phyloP scores from a whole-genome alignment of 805 yeast species.

The Yamadazyma takamatsuzukensis region DNA sequence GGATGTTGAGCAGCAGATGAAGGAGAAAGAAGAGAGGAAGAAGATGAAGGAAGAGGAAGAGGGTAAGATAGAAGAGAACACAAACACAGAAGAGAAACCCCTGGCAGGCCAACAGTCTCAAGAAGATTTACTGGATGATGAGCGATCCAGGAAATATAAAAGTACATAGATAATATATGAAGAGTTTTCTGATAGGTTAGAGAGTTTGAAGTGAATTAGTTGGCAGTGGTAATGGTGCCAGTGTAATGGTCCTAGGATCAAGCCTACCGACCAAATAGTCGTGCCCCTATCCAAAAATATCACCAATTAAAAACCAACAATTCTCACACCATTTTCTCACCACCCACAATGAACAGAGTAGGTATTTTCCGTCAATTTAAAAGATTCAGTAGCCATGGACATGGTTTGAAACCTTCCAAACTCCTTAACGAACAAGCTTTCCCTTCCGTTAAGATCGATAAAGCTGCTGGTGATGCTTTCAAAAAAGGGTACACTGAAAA shows the following conservation, averaged over 20 bases:
- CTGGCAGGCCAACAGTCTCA: neutral
- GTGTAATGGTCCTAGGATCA: no score
- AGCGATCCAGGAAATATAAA: no score
- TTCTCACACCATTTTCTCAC: constrained; percentile 17
- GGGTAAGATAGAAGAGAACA: constrained; percentile 1
- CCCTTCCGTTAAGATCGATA: constrained; percentile 36
- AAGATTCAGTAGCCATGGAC: constrained; percentile 37
- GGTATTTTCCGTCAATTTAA: constrained; percentile 32
- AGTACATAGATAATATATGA: no score
- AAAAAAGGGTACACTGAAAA: constrained; percentile 58
- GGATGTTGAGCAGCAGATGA: no score
- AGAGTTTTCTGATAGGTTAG: no score
- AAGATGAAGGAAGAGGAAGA: neutral
- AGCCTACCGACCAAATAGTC: no score
- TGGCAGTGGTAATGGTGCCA: no score
- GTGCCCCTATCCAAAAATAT: no score
- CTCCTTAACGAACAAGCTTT: constrained; percentile 37
- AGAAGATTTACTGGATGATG: no score
- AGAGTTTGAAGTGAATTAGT: no score
- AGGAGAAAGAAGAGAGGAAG: neutral
- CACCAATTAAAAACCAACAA: constrained; percentile 13
- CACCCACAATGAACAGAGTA: constrained; percentile 28
- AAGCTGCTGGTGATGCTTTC: constrained; percentile 71
- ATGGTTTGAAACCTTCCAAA: constrained; percentile 40
- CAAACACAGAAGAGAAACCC: neutral